Percentiles rank a stretch among this genome's conserved stretches.
Conservation (phyloP, 2,329 filamentous ascomycete species). For the Eurotiales sp. region DNA sequence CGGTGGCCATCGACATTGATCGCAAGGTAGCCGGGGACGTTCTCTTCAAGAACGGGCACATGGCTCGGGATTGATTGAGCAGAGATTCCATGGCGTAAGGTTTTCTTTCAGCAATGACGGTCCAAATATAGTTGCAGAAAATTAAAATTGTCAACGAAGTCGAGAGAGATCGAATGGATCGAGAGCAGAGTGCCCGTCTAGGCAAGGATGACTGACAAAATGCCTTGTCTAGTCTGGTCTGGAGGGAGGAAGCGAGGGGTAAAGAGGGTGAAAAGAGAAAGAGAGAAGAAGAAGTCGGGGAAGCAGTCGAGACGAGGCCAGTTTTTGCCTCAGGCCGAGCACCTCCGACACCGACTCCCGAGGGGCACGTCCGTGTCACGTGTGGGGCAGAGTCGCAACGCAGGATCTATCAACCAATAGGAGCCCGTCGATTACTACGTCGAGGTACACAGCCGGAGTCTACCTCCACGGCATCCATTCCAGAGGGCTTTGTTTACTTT, state of each 20-base stretch:
- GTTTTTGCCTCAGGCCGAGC: too few relatives aligned
- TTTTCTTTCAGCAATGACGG: background rate
- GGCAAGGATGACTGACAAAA: background rate
- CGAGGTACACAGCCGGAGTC: too few relatives aligned
- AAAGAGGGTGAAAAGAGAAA: background rate
- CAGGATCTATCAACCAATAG: too few relatives aligned
- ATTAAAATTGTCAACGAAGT: background rate
- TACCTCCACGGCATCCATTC: too few relatives aligned
- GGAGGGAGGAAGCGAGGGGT: background rate
- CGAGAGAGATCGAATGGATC: background rate
- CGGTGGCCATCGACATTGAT: slow-evolving; percentile 66
- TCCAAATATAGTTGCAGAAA: background rate
- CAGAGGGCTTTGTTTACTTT: too few relatives aligned
- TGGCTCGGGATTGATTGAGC: slow-evolving; percentile 88
- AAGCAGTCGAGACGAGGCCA: background rate
- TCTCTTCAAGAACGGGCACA: slow-evolving; percentile 97
- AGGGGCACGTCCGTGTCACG: too few relatives aligned
- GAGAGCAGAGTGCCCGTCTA: background rate
- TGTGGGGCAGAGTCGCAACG: too few relatives aligned
- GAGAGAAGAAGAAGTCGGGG: background rate
- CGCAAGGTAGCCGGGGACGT: slow-evolving; percentile 88
- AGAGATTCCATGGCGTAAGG: slow-evolving; percentile 68
- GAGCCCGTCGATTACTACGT: too few relatives aligned
- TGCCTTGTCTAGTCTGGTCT: background rate
- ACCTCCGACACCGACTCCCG: too few relatives aligned